phyloP scores from a whole-genome alignment of 495 filamentous ascomycete genomes.

The Penicillium daleae region DNA sequence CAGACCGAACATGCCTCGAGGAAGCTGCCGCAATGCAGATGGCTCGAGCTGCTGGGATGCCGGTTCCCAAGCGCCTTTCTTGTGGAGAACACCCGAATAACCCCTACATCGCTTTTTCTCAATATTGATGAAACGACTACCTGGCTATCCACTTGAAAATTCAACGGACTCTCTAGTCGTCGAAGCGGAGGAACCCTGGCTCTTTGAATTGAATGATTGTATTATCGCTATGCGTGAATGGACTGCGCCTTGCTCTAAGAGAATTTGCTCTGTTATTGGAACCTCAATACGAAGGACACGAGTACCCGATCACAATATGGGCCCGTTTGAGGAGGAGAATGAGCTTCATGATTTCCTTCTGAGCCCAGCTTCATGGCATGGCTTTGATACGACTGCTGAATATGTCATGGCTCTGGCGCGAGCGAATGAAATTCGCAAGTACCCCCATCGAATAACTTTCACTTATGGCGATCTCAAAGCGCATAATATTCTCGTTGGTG shows the following conservation, averaged over 20 bases:
- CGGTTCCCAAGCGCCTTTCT: conserved; percentile 44
- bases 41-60: conserved; percentile 40
- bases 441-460: conserved; percentile 34
- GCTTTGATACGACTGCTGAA: conserved; percentile 19
- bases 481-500: conserved; percentile 50
- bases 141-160: conserved; percentile 20
- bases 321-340: conserved; percentile 20
- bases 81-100: conserved; percentile 44
- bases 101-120: conserved; percentile 22
- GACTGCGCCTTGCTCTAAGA: conserved; percentile 9
- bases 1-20: conserved; percentile 44
- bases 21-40: conserved; percentile 46
- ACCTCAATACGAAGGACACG: conserved; percentile 15
- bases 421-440: conserved; percentile 24
- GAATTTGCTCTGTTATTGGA: conserved; percentile 20
- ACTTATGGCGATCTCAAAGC: conserved; percentile 55
- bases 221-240: conserved; percentile 24
- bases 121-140: conserved; percentile 25
- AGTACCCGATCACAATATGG: conserved; percentile 24
- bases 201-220: conserved; percentile 23
- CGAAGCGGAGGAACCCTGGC: conserved; percentile 23
- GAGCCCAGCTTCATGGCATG: conserved; percentile 15
- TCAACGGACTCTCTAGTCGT: conserved; percentile 12
- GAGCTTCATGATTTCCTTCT: conserved; percentile 22
- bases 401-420: conserved; percentile 26